Evolutionary conservation across 2,329 filamentous ascomycete genomes (phyloP), one percentile per base, ranked within the genome.

Genomic region (Diaporthe vaccinii): DNA sequence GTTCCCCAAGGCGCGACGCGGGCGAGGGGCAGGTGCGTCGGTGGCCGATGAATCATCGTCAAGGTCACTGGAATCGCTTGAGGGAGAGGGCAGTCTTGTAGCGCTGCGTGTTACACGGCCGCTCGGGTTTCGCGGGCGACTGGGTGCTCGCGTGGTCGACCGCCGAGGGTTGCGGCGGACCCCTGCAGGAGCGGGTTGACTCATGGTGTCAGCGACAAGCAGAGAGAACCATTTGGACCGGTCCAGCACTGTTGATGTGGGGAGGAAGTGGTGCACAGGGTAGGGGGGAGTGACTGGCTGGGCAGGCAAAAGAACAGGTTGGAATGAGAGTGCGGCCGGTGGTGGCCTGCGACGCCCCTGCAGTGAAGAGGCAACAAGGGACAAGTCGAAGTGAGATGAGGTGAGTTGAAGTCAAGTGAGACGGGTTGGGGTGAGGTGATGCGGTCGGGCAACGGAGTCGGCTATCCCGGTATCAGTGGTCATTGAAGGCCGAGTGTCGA

Each of bases 141-240:
- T 74, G 39, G 72, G 57, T 9, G 72, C 41, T n/a, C 49, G 57
- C 34, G 59, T 59, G 67, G 75, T 65, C 58, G 49, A 69, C 67
- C 75, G 75, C 67, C 75, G 75, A 59, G 75, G 75, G 59, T 76
- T 74, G 41, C 75, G 75, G 57, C 75, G 75, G 51, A 76, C 72
- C 74, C 74, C 74, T 74, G 72, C 72, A 76, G 59, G 44, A 41
- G 20, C 71, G 61, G 74, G 25, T 74, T 74, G 72, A 71, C 53
- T 76, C 75, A 76, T 76, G 55, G 58, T 72, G 72, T 74, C 72
- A 73, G 53, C 58, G 65, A 61, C 41, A 68, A 67, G 49, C 25
- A 34, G 28, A 41, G 28, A 53, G 36, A 55, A 73, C 14, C 65
- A 69, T 69, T 69, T 55, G 65, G 65, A 41, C 34, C 65, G 15